Evolutionary conservation across 1,284 basidiomycete genomes (phyloP).

Genomic region (Ceratobasidium theobromae): DNA sequence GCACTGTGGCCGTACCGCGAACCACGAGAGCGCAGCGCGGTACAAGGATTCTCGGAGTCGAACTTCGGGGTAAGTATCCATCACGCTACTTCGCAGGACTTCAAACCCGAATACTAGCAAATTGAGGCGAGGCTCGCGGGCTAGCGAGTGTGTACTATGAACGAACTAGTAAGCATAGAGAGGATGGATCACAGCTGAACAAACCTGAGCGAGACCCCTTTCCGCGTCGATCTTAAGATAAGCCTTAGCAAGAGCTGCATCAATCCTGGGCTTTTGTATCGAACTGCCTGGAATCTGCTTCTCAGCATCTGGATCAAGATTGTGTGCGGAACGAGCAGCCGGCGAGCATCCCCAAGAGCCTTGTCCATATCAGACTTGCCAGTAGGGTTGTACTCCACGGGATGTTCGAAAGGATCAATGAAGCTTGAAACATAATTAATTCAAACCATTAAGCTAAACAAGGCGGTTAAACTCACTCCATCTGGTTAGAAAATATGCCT

Average conservation of each 20-base stretch:
- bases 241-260: slow-evolving; percentile 85
- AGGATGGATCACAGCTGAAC: slow-evolving; percentile 32
- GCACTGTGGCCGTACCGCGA: slow-evolving; percentile 83
- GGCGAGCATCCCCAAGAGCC: slow-evolving; percentile 66
- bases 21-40: slow-evolving; percentile 86
- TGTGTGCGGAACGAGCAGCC: slow-evolving; percentile 79
- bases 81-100: slow-evolving; percentile 80
- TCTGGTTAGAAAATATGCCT: slow-evolving; percentile 77
- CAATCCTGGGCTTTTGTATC: slow-evolving; percentile 82
- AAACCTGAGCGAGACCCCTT: slow-evolving; percentile 64
- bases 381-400: slow-evolving; percentile 88
- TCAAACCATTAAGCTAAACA: not conserved
- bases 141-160: slow-evolving; percentile 83
- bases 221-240: slow-evolving; percentile 76
- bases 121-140: slow-evolving; percentile 86
- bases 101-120: slow-evolving; percentile 94
- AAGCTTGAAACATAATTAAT: slow-evolving; percentile 54
- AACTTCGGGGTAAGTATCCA: slow-evolving; percentile 85
- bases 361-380: slow-evolving; percentile 84
- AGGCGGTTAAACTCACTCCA: slow-evolving; percentile 63
- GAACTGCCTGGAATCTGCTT: slow-evolving; percentile 90
- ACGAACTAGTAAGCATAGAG: slow-evolving; percentile 8
- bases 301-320: slow-evolving; percentile 88
- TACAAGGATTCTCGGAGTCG: slow-evolving; percentile 78
- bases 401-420: slow-evolving; percentile 82